Conservation (phyloP, 108 stramenopile species). For the Fragilariopsis cylindrus region DNA sequence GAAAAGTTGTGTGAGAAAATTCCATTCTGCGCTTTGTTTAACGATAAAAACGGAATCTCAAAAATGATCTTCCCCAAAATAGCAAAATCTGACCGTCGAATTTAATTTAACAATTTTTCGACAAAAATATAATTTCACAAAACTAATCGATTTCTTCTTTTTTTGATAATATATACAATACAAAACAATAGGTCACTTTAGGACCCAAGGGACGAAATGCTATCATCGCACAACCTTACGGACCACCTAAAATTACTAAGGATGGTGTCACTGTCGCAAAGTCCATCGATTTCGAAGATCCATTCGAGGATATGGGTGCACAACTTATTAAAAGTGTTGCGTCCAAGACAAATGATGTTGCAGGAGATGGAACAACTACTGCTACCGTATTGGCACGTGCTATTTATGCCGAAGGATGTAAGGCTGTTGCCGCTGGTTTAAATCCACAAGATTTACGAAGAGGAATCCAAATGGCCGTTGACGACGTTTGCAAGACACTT, state of each 20-base stretch:
- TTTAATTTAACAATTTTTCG: constrained; percentile 1
- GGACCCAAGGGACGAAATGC: constrained; percentile 99
- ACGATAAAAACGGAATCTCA: constrained; percentile 1
- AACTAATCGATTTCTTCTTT: not conserved
- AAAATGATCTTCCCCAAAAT: not conserved
- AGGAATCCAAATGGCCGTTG: constrained; percentile 95
- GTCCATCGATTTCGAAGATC: constrained; percentile 98
- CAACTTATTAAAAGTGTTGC: constrained; percentile 95
- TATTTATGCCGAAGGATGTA: constrained; percentile 98
- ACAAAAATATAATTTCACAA: constrained; percentile 1
- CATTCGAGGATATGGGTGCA: constrained; percentile 99
- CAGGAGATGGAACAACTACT: constrained; percentile 99
- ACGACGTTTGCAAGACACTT: constrained; percentile 86
- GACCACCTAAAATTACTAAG: constrained; percentile 99
- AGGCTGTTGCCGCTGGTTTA: constrained; percentile 99
- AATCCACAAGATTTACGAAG: constrained; percentile 97
- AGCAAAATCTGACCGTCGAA: constrained; percentile 11
- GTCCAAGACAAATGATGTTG: constrained; percentile 98
- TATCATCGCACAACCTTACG: constrained; percentile 98
- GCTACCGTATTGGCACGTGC: constrained; percentile 98
- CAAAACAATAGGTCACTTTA: constrained; percentile 87
- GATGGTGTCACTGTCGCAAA: constrained; percentile 99
- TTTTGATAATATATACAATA: not conserved
- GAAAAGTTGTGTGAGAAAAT: constrained; percentile 1
- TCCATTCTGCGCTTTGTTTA: constrained; percentile 11